These are phyloP conservation scores for Cryptococcus sp. DNA, from an alignment of 1,284 basidiomycete species.

Conservation along the genomic window DNA sequence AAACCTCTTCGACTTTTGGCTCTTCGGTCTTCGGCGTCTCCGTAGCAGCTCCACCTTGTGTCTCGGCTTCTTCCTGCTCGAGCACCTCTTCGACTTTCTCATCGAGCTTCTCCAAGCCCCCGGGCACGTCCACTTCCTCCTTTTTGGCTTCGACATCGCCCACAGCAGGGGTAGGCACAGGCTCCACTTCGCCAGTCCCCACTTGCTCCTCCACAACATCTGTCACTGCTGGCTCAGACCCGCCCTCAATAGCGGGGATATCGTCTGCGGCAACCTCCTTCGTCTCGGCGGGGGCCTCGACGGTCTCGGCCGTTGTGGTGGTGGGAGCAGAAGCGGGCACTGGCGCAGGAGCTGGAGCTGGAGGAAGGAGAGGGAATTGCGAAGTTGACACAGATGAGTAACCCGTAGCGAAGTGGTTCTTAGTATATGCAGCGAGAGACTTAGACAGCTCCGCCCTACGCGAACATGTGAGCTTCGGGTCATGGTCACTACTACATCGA, in stretches of 20 bases:
- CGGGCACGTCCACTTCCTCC: conserved; percentile 38
- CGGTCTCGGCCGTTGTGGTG: conserved; percentile 1
- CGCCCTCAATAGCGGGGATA: conserved; percentile 4
- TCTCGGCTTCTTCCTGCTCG: conserved; percentile 19
- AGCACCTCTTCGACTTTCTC: conserved; percentile 32
- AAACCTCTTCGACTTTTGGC: conserved; percentile 11
- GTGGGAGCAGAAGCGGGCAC: conserved; percentile 6
- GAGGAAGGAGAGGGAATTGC: conserved; percentile 41
- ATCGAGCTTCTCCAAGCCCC: conserved; percentile 36
- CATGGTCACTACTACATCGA: too few species aligned
- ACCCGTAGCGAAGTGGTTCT: conserved; percentile 75
- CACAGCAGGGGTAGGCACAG: conserved; percentile 32
- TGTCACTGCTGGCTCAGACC: conserved; percentile 19
- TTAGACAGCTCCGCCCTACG: conserved; percentile 68
- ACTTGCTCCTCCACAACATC: conserved; percentile 37
- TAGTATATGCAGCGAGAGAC: conserved; percentile 68
- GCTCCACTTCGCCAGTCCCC: conserved; percentile 32
- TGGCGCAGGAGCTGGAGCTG: conserved; percentile 18
- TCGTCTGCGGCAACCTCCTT: neutral
- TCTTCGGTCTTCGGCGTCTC: conserved; percentile 13
- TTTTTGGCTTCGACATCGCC: conserved; percentile 17
- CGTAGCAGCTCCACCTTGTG: conserved; percentile 1
- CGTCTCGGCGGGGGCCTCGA: neutral
- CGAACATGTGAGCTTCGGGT: neutral
- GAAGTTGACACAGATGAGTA: conserved; percentile 67